Percentiles rank a stretch among this genome's conserved stretches.
Evolutionary conservation across 2,329 filamentous ascomycete species (phyloP).

Genomic region (Podosphaera xanthii): DNA sequence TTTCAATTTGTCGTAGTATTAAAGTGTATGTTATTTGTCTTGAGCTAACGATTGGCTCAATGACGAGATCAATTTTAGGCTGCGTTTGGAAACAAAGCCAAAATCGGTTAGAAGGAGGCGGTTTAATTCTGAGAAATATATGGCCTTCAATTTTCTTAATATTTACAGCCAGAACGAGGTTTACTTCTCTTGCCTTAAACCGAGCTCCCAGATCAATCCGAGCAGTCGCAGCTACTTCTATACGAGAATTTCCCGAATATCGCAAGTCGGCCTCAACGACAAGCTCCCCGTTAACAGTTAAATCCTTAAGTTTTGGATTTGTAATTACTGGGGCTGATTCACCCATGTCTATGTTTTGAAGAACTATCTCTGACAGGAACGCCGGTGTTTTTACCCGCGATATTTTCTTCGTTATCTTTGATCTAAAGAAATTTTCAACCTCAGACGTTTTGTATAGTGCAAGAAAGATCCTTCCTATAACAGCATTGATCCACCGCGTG

Average conservation of each 20-base stretch:
- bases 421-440: slow-evolving; percentile 53
- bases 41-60: slow-evolving; percentile 86
- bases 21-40: slow-evolving; percentile 88
- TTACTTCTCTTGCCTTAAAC: slow-evolving; percentile 79
- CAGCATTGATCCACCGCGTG: slow-evolving; percentile 79
- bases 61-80: slow-evolving; percentile 81
- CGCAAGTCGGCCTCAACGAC: slow-evolving; percentile 68
- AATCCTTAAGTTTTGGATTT: slow-evolving; percentile 66
- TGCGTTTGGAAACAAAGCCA: slow-evolving; percentile 91
- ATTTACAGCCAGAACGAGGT: slow-evolving; percentile 66
- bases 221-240: slow-evolving; percentile 81
- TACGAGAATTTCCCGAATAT: slow-evolving; percentile 71
- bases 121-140: slow-evolving; percentile 67
- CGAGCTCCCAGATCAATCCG: slow-evolving; percentile 73
- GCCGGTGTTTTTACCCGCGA: slow-evolving; percentile 76
- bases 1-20: slow-evolving; percentile 83
- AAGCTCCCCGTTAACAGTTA: slow-evolving; percentile 81
- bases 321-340: slow-evolving; percentile 73
- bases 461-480: slow-evolving; percentile 73
- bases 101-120: slow-evolving; percentile 82
- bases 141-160: slow-evolving; percentile 73
- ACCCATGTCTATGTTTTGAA: slow-evolving; percentile 67
- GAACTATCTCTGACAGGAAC: slow-evolving; percentile 66
- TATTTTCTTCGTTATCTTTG: slow-evolving; percentile 91
- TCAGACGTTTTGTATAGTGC: slow-evolving; percentile 68